Evolutionary conservation across 495 filamentous ascomycete genomes (phyloP), one percentile per base, ranked within the genome.

Genomic region (Lichina pygmaea): DNA sequence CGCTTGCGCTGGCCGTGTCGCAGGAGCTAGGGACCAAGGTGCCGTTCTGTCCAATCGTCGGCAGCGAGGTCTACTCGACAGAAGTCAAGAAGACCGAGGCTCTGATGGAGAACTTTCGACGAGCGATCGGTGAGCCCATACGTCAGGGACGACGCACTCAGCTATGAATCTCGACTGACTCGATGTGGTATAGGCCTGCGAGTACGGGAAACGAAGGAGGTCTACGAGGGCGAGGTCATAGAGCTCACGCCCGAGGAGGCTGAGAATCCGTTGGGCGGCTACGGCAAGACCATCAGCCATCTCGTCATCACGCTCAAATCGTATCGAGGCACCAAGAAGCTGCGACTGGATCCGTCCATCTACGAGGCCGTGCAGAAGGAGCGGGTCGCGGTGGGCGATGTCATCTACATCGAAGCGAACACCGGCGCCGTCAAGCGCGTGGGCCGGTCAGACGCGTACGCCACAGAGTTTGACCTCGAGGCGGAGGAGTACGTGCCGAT

Each of bases 281-380:
- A 94, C 57, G 86, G 85, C 48, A 83, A 85, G 59, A 93, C 86
- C 9, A 92, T 94, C 57, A 81, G 76, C 58, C 86, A 86, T 53
- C 62, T 93, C 31, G 68, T 93, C 44, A 84, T 93, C 50, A 79
- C 79, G 6, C 61, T 93, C 53, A 89, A 93, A 67, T 89, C 83
- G 41, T 78, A 78, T 31, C 81, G 79, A 59, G 89, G 89, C 16
- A 89, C 84, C 49, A 97, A 97, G 71, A 95, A 94, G 66, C 68
- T 97, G 48, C 77, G 86, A 37, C 66, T 97, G 36, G 89, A 97
- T 56, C 89, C 89, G 4, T 91, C 81, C 57, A 94, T 97, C 56
- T 97, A 95, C 67, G 89, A 97, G 62, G 86, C 86, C 33, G 89
- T 97, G 50, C 91, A 94, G 61, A 94, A 94, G 66, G 89, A 97